Conservation (phyloP, 352 stramenopile species). For the Globisporangium barbulae region DNA sequence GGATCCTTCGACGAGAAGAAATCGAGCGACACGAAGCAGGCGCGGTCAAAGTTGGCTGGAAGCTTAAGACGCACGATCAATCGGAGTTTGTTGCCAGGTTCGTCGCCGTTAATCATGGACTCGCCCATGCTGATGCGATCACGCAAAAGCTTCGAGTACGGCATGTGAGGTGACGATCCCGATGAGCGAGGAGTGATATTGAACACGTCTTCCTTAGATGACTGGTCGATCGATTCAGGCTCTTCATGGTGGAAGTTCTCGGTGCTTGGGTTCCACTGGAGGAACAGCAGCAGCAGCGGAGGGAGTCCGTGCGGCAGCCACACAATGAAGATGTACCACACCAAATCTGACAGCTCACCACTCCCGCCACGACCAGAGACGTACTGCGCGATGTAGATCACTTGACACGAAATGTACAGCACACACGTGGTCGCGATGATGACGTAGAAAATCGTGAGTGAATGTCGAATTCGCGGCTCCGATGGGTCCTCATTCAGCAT, state of each 20-base stretch:
- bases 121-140: constrained; percentile 76
- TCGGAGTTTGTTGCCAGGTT: constrained; percentile 76
- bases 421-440: constrained; percentile 88
- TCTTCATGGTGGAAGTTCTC: constrained; percentile 65
- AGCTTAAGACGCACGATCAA: constrained; percentile 83
- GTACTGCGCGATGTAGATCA: constrained; percentile 88
- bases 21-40: constrained; percentile 82
- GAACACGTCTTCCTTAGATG: constrained; percentile 82
- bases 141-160: constrained; percentile 70
- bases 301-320: constrained; percentile 78
- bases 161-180: constrained; percentile 73
- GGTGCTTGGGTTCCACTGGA: constrained; percentile 85
- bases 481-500: constrained; percentile 87
- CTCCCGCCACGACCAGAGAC: constrained; percentile 50
- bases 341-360: constrained; percentile 68
- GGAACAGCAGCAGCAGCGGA: constrained; percentile 73
- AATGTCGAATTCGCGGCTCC: constrained; percentile 78
- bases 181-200: constrained; percentile 81
- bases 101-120: constrained; percentile 75
- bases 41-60: constrained; percentile 66
- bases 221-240: constrained; percentile 52
- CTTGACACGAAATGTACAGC: constrained; percentile 82
- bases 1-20: constrained; percentile 79
- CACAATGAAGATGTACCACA: constrained; percentile 89
- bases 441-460: constrained; percentile 85